phyloP scores from a whole-genome alignment of 2,329 filamentous ascomycete species.

The Alternaria arborescens region DNA sequence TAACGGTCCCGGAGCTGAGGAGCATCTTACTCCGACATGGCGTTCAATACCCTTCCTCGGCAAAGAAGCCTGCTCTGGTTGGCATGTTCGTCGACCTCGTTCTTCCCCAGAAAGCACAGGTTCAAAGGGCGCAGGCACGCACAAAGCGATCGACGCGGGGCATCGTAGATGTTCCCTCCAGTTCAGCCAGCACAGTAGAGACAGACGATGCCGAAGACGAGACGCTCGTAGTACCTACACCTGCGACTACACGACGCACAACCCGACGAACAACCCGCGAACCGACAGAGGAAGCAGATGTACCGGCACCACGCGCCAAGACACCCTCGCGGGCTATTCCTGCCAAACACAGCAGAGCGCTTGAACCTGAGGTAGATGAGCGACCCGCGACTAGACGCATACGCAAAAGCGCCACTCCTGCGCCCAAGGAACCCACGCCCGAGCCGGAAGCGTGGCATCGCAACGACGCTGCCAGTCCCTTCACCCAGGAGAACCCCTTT shows the following conservation, averaged over 20 bases:
- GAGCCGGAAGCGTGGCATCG: constrained; percentile 60
- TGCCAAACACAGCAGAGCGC: constrained; percentile 54
- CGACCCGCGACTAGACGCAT: constrained; percentile 48
- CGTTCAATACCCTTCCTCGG: constrained; percentile 82
- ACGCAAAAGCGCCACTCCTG: constrained; percentile 51
- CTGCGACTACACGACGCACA: constrained; percentile 35
- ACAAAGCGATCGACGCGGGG: constrained; percentile 88
- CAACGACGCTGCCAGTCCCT: constrained; percentile 68
- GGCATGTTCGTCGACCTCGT: constrained; percentile 83
- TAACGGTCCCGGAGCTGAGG: constrained; percentile 88
- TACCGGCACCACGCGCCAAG: constrained; percentile 36
- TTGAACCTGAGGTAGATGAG: constrained; percentile 48
- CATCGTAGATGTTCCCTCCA: constrained; percentile 73
- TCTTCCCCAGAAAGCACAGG: constrained; percentile 77
- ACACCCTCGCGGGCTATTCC: constrained; percentile 51
- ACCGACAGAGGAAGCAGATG: constrained; percentile 50
- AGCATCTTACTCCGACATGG: constrained; percentile 92
- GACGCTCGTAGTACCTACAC: constrained; percentile 55
- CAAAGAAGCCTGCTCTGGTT: constrained; percentile 90
- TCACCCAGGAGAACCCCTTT: constrained; percentile 91
- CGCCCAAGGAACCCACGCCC: constrained; percentile 55
- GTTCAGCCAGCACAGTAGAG: constrained; percentile 67
- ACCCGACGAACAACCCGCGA: constrained; percentile 52
- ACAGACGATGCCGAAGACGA: constrained; percentile 64
- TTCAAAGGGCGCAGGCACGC: constrained; percentile 76